These are phyloP conservation scores for Microbotryum silenes-acaulis DNA, from an alignment of 1,284 basidiomycete species.

Conservation along the genomic window DNA sequence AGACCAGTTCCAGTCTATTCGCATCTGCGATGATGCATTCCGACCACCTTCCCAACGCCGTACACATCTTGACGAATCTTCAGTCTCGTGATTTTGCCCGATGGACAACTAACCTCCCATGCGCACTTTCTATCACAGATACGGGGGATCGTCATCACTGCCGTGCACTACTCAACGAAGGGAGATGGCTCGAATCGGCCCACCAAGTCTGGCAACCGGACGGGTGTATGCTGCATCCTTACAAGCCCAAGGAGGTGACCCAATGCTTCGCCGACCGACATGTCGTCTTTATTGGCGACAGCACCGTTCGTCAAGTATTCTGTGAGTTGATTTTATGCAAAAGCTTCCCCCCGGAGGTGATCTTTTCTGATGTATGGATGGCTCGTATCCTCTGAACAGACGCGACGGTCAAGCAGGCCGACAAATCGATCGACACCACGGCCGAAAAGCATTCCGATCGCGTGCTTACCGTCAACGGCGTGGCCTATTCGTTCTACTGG, in stretches of 20 bases:
- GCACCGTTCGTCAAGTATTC: slow-evolving; percentile 67
- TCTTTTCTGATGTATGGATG: neutral
- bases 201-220: slow-evolving; percentile 73
- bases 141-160: slow-evolving; percentile 64
- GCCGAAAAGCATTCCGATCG: slow-evolving; percentile 53
- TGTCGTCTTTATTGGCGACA: slow-evolving; percentile 77
- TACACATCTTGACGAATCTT: too few relatives aligned
- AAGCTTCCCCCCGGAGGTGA: too few relatives aligned
- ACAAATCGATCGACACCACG: slow-evolving; percentile 51
- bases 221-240: slow-evolving; percentile 66
- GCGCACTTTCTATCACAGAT: slow-evolving; percentile 46
- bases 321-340: slow-evolving; percentile 49
- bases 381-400: slow-evolving; percentile 10
- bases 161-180: slow-evolving; percentile 57
- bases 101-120: too few relatives aligned
- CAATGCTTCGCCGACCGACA: slow-evolving; percentile 37
- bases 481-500: slow-evolving; percentile 46
- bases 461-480: slow-evolving; percentile 38
- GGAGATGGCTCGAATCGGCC: slow-evolving; percentile 65
- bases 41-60: too few relatives aligned
- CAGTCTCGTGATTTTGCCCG: too few relatives aligned
- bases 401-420: slow-evolving; percentile 41
- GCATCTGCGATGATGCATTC: too few relatives aligned
- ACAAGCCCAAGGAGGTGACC: slow-evolving; percentile 51
- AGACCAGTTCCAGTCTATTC: too few relatives aligned